Conservation (phyloP, 306 rosid genomes). For the Inga laurina region DNA sequence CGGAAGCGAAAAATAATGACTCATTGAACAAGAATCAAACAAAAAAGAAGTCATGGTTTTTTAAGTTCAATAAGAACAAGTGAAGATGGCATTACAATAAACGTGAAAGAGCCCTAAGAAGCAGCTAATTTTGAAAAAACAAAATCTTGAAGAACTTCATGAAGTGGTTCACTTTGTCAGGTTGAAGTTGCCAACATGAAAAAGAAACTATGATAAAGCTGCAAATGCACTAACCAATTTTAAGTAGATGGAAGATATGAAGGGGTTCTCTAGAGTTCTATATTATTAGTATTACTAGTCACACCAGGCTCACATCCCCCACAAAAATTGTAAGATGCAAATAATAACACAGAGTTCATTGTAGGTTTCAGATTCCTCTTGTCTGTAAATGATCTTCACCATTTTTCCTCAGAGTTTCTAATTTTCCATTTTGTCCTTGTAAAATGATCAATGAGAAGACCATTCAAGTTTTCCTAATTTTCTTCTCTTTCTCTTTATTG, state of each 20-base stretch:
- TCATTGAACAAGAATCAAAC: background rate
- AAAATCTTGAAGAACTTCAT: conserved; percentile 12
- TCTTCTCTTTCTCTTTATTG: background rate
- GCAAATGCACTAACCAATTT: conserved; percentile 21
- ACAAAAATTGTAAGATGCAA: background rate
- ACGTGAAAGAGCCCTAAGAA: background rate
- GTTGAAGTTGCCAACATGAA: conserved; percentile 2
- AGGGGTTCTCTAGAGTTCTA: conserved; percentile 5
- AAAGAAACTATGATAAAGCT: conserved; percentile 5
- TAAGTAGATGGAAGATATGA: background rate
- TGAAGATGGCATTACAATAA: background rate
- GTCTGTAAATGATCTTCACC: conserved; percentile 5
- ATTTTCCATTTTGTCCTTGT: background rate
- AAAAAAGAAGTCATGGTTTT: conserved; percentile 13
- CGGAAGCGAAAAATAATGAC: background rate
- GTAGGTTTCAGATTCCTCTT: background rate
- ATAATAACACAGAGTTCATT: conserved; percentile 10
- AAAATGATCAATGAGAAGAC: background rate
- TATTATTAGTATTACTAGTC: conserved; percentile 17
- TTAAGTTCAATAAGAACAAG: background rate
- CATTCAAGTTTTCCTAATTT: background rate
- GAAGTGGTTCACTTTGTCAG: background rate
- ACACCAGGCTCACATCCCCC: background rate
- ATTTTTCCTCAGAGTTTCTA: background rate
- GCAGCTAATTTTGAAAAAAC: background rate